Evolutionary conservation across 2,329 filamentous ascomycete species (phyloP), one percentile per base, ranked within the genome.

Genomic region (Fusarium oligoseptatum): DNA sequence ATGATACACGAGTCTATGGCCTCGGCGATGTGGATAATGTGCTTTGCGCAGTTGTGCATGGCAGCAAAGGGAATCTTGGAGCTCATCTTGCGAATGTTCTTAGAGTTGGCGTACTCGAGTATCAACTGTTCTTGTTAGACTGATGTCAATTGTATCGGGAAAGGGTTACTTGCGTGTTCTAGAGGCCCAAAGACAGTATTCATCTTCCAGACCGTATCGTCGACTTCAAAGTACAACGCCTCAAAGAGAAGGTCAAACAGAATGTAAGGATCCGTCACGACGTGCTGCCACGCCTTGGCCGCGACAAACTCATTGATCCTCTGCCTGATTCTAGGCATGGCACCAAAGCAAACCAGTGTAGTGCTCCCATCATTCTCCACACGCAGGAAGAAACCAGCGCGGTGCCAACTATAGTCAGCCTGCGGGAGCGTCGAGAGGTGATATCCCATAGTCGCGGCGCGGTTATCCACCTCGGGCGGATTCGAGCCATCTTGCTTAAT

Each of bases 171-270:
- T 70, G 78, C 80, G 37, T 80, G 75, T 45, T 81, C 80, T 9
- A 81, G 45, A 4, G 79, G 77, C 1, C 77, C 79, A 65, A 81
- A 81, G 4, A 80, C 72, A 9, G 29, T 71, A n/a, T 79, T 80
- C 72, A 81, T 80, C 62, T 77, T 81, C 78, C 78, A 81, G 2
- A 80, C 72, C 2, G 75, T 79, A 20, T 79, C 71, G 9, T 81
- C 80, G 6, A 81, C 72, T 45, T 80, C 77, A 56, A 70, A 74
- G 39, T 76, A 79, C 20, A 81, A 52, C 9, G 76, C 80, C 27
- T 81, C 80, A 6, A 81, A 67, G 3, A 81, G 48, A 1, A 81
- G 39, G 29, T 81, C 80, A 32, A 81, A 81, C 50, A 81, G 50
- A 34, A 81, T 75, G n/a, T 81, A 79, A 0, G 80, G 77, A 58